These are phyloP conservation scores for Vanrija humicola DNA, from an alignment of 1,284 basidiomycete species.

Conservation along the genomic window DNA sequence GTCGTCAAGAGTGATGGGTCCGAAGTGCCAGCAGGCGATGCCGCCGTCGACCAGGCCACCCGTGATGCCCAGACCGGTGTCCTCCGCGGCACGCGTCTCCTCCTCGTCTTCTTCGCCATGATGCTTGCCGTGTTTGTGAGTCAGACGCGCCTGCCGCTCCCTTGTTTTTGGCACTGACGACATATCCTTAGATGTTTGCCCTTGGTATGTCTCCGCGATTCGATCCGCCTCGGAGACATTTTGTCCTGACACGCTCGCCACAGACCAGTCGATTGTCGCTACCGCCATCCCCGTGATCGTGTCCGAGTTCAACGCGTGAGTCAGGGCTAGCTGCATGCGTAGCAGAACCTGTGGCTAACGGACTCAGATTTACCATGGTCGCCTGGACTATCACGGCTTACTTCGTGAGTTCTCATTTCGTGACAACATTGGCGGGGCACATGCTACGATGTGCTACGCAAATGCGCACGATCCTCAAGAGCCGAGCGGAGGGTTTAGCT, in stretches of 20 bases:
- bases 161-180: background rate
- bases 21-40: background rate
- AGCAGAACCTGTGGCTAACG: background rate
- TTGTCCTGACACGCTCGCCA: conserved; percentile 12
- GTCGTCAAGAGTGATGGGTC: background rate
- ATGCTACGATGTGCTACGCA: background rate
- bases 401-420: conserved; percentile 41
- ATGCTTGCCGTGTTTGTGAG: conserved; percentile 45
- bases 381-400: conserved; percentile 53
- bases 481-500: no score
- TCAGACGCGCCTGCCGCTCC: background rate
- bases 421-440: conserved; percentile 1
- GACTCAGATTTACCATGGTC: conserved; percentile 35
- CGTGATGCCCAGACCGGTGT: conserved; percentile 17
- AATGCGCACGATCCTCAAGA: background rate
- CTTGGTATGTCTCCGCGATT: conserved; percentile 7
- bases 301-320: conserved; percentile 51
- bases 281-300: conserved; percentile 51
- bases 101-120: conserved; percentile 34
- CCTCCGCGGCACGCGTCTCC: conserved; percentile 26
- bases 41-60: background rate
- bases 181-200: conserved; percentile 19
- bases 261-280: conserved; percentile 44
- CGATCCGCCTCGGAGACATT: conserved; percentile 2
- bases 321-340: background rate